phyloP scores from a whole-genome alignment of 2,329 filamentous ascomycete genomes.

The Fusarium nurragi region DNA sequence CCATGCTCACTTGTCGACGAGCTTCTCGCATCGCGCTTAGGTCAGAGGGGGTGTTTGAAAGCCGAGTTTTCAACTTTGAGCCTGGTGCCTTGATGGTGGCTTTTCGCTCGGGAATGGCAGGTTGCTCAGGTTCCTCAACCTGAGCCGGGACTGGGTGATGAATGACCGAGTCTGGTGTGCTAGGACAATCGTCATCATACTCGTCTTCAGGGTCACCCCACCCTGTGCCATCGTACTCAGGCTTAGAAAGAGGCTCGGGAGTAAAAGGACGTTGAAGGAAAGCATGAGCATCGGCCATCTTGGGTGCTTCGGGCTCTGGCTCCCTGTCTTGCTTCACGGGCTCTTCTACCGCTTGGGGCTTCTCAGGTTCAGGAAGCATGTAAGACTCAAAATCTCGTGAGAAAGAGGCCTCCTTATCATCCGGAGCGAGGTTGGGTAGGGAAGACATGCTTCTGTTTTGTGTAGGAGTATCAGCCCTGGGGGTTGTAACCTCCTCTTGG shows the following conservation, averaged over 20 bases:
- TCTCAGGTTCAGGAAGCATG: slow-evolving; percentile 55
- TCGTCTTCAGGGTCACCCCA: slow-evolving; percentile 66
- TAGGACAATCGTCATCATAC: slow-evolving; percentile 64
- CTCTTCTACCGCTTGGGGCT: slow-evolving; percentile 47
- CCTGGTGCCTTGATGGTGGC: slow-evolving; percentile 87
- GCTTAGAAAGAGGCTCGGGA: slow-evolving; percentile 64
- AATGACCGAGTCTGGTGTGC: slow-evolving; percentile 90
- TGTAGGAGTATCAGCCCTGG: slow-evolving; percentile 53
- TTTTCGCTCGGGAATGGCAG: slow-evolving; percentile 78
- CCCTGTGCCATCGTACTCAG: slow-evolving; percentile 70
- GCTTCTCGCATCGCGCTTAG: slow-evolving; percentile 85
- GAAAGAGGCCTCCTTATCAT: slow-evolving; percentile 51
- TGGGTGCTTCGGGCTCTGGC: slow-evolving; percentile 40
- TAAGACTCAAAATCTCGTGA: slow-evolving; percentile 57
- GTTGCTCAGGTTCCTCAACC: slow-evolving; percentile 54
- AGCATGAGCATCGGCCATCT: slow-evolving; percentile 51
- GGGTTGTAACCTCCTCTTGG: slow-evolving; percentile 62
- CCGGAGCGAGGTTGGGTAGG: slow-evolving; percentile 52
- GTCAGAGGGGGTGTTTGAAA: slow-evolving; percentile 88
- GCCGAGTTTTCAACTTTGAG: slow-evolving; percentile 86
- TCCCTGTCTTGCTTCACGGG: slow-evolving; percentile 37
- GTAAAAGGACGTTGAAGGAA: slow-evolving; percentile 57
- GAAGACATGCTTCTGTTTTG: slow-evolving; percentile 37
- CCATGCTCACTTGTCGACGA: slow-evolving; percentile 84
- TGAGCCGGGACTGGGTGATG: slow-evolving; percentile 70